A percentile compares a stretch with the other conserved stretches of the same genome.
Evolutionary conservation across 805 yeast species (phyloP).

Genomic region (Candida hispaniensis): DNA sequence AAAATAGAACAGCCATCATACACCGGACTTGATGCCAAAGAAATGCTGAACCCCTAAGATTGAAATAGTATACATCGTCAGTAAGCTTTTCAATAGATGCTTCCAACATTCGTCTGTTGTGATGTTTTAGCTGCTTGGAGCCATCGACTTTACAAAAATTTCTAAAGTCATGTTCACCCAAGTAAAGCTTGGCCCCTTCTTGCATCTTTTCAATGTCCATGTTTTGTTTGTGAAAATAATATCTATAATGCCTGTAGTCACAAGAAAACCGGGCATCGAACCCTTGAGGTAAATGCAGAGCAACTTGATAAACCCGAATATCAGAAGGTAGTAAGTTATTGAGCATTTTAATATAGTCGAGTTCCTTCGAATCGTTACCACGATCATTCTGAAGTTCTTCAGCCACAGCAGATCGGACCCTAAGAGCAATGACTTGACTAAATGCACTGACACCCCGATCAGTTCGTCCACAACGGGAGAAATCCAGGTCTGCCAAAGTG

Average conservation of each 20-base stretch:
- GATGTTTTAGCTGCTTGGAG: conserved; percentile 80
- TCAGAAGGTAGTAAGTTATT: conserved; percentile 74
- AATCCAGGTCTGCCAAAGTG: conserved; percentile 39
- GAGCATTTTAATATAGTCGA: conserved; percentile 64
- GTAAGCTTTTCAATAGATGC: conserved; percentile 37
- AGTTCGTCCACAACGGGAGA: conserved; percentile 90
- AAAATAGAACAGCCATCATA: conserved; percentile 74
- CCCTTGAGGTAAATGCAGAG: conserved; percentile 67
- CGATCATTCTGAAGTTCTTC: conserved; percentile 51
- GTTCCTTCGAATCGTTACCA: conserved; percentile 50
- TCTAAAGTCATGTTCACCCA: conserved; percentile 82
- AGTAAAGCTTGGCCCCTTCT: conserved; percentile 48
- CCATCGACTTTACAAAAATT: conserved; percentile 94
- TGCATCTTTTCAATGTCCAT: conserved; percentile 60
- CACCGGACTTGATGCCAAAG: conserved; percentile 97
- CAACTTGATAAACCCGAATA: conserved; percentile 69
- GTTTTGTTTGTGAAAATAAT: conserved; percentile 42
- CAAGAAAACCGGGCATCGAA: conserved; percentile 95
- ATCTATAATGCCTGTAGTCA: conserved; percentile 71
- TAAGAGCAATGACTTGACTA: conserved; percentile 81
- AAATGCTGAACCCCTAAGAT: conserved; percentile 79
- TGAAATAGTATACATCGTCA: conserved; percentile 51
- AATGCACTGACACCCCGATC: conserved; percentile 96
- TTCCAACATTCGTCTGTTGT: conserved; percentile 47
- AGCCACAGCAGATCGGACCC: conserved; percentile 57